Conservation (phyloP, 495 filamentous ascomycete species). For the Neurospora sp. region DNA sequence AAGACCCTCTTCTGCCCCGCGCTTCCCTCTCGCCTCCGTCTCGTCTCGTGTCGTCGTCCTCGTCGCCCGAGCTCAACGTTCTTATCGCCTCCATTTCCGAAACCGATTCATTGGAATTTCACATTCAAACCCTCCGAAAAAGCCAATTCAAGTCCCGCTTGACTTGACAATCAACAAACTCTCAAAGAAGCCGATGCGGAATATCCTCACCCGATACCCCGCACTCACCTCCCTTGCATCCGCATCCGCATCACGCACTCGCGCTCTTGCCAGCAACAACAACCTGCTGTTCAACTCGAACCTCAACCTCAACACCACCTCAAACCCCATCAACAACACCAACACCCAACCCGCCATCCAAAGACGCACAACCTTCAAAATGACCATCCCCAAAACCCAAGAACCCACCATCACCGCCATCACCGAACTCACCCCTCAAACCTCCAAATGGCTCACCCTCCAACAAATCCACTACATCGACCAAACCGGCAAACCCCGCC, state of each 20-base stretch:
- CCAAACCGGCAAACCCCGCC: conserved; percentile 37
- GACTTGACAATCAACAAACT: not conserved
- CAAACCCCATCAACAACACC: not conserved
- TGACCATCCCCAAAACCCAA: conserved; percentile 22
- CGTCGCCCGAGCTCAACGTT: not conserved
- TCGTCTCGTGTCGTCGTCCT: not conserved
- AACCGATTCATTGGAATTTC: not conserved
- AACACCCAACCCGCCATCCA: not conserved
- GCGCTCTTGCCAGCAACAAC: not conserved
- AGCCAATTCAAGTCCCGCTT: not conserved
- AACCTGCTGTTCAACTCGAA: not conserved
- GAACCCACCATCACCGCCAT: conserved; percentile 37
- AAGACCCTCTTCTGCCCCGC: not conserved
- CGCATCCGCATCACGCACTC: not conserved
- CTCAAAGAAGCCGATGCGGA: not conserved
- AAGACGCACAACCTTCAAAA: not conserved
- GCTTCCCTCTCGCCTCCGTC: not conserved
- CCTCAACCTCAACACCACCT: not conserved
- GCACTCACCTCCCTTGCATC: not conserved
- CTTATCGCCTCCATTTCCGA: not conserved
- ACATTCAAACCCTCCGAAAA: not conserved
- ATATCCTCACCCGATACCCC: not conserved
- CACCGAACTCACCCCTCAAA: conserved; percentile 31
- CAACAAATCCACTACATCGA: conserved; percentile 42
- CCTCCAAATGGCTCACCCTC: conserved; percentile 42